Percentiles rank a stretch among this genome's conserved stretches.
Conservation (phyloP, 768 basidiomycete genomes). For the Sarcodon aspratus region DNA sequence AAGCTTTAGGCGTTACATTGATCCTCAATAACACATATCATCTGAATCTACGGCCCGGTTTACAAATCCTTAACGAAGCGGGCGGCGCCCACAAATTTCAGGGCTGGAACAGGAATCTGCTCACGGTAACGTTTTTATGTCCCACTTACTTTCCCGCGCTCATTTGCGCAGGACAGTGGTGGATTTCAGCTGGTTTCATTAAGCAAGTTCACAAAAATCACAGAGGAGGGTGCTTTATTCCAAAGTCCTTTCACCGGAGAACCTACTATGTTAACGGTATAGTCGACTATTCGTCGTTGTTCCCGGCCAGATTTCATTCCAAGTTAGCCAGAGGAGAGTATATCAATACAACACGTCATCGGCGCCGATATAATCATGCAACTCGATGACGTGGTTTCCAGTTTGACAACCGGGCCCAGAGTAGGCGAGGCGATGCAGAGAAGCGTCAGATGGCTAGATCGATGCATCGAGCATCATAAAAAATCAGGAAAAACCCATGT, state of each 20-base stretch:
- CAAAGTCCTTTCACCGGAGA: conserved; percentile 79
- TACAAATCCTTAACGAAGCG: conserved; percentile 55
- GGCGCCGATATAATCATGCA: conserved; percentile 96
- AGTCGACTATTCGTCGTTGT: conserved; percentile 10
- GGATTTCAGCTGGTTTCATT: conserved; percentile 85
- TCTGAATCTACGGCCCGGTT: conserved; percentile 76
- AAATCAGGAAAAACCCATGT: conserved; percentile 46
- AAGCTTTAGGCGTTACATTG: conserved; percentile 69
- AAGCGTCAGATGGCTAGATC: conserved; percentile 83
- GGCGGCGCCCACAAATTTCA: conserved; percentile 89
- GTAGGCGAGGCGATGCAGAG: conserved; percentile 85
- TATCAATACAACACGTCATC: conserved; percentile 82
- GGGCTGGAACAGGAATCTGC: conserved; percentile 76
- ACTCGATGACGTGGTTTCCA: conserved; percentile 77
- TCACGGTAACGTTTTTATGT: conserved; percentile 41
- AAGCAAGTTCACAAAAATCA: conserved; percentile 75
- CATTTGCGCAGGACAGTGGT: conserved; percentile 58
- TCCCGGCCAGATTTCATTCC: background rate
- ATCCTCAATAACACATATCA: conserved; percentile 90
- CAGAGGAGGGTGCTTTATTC: conserved; percentile 83
- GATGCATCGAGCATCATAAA: conserved; percentile 72
- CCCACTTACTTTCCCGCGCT: conserved; percentile 1
- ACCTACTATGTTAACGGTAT: conserved; percentile 79
- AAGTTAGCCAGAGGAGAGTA: conserved; percentile 78
- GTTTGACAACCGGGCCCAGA: conserved; percentile 68